Conservation (phyloP, 768 basidiomycete genomes). For the Serendipita sp. region DNA sequence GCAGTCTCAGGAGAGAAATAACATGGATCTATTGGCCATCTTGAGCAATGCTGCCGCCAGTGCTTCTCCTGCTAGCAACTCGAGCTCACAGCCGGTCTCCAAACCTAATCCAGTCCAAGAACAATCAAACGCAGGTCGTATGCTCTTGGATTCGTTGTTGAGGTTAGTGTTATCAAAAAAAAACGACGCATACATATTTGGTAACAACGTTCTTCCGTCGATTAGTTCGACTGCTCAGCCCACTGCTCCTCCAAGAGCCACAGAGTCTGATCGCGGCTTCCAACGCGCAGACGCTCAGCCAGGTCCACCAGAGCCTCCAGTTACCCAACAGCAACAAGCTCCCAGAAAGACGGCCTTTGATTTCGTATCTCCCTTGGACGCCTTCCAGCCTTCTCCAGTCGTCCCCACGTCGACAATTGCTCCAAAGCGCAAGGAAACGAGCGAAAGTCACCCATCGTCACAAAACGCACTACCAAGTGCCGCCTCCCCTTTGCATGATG, state of each 20-base stretch:
- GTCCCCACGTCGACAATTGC: neutral
- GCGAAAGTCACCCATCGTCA: conserved; percentile 41
- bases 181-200: neutral
- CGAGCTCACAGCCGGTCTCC: neutral
- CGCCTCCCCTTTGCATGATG: conserved; percentile 39
- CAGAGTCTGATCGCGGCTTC: neutral
- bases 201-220: neutral
- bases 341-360: conserved; percentile 74
- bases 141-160: neutral
- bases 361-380: conserved; percentile 73
- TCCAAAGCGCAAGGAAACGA: conserved; percentile 19
- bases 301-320: conserved; percentile 8
- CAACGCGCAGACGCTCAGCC: neutral
- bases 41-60: neutral
- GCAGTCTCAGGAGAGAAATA: neutral
- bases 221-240: neutral
- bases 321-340: conserved; percentile 18
- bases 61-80: neutral
- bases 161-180: neutral
- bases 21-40: neutral
- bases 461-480: conserved; percentile 33
- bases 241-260: neutral
- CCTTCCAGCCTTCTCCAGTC: conserved; percentile 36
- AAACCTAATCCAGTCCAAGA: conserved; percentile 3
- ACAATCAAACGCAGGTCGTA: conserved; percentile 8